These are phyloP conservation scores for Telopea speciosissima DNA, from an alignment of 177 flowering plant genomes.

Conservation along the genomic window DNA sequence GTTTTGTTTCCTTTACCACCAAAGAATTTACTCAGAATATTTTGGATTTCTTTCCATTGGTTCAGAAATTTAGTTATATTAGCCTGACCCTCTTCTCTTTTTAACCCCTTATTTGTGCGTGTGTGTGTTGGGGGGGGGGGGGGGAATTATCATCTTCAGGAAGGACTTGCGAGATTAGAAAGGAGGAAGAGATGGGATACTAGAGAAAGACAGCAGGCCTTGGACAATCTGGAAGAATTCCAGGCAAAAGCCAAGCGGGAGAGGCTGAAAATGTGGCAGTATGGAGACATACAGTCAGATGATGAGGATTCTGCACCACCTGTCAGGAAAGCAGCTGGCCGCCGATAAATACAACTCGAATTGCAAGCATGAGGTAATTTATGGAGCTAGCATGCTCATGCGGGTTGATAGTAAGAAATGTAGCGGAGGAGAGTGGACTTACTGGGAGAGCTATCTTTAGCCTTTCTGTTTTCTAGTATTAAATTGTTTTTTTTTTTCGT, in stretches of 20 bases:
- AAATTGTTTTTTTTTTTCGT: background rate
- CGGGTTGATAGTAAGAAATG: background rate
- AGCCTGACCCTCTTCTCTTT: background rate
- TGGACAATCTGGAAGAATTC: conserved; percentile 68
- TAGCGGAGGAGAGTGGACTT: too few species aligned
- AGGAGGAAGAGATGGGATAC: conserved; percentile 74
- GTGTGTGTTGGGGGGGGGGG: too few species aligned
- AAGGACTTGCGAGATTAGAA: conserved; percentile 82
- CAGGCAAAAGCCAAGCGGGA: conserved; percentile 59
- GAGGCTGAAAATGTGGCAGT: conserved; percentile 82
- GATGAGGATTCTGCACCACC: conserved; percentile 57
- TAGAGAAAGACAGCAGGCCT: conserved; percentile 51
- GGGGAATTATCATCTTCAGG: conserved; percentile 36
- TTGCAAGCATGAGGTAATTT: conserved; percentile 4
- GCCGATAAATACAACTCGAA: conserved; percentile 21
- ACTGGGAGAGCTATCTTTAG: too few species aligned
- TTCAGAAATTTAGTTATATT: too few species aligned
- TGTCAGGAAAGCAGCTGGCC: conserved; percentile 39
- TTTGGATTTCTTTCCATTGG: background rate
- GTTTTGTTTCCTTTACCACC: too few species aligned
- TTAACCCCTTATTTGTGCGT: background rate
- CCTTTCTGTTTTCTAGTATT: background rate
- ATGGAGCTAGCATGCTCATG: background rate
- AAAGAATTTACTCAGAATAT: background rate
- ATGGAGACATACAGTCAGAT: conserved; percentile 88